A percentile compares a stretch with the other conserved stretches of the same genome.
Evolutionary conservation across 805 yeast genomes (phyloP).

Genomic region (Starmerella khaoyaiensis): DNA sequence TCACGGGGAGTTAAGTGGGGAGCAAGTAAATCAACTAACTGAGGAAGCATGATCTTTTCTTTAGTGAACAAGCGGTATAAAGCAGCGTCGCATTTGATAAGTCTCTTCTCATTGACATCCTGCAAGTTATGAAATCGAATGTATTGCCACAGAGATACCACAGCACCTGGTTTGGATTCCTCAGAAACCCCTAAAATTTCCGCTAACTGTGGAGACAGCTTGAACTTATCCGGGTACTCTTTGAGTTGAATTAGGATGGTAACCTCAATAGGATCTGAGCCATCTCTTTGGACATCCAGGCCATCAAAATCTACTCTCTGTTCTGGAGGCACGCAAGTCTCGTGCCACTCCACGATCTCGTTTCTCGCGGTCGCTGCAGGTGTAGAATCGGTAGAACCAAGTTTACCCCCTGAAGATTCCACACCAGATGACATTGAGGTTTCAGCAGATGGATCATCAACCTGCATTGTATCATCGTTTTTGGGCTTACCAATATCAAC

Average conservation of each 20-base stretch:
- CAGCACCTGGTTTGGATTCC: conserved; percentile 75
- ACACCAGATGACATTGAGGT: not conserved
- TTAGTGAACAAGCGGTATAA: conserved; percentile 35
- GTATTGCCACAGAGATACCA: conserved; percentile 70
- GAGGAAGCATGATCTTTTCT: conserved; percentile 49
- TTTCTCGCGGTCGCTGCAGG: not conserved
- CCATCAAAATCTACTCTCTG: conserved; percentile 62
- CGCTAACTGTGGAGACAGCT: conserved; percentile 52
- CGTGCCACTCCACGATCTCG: conserved; percentile 82
- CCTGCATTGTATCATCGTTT: not conserved
- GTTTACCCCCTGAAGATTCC: not conserved
- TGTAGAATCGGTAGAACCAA: not conserved
- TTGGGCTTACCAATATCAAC: conserved; percentile 49
- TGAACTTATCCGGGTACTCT: conserved; percentile 54
- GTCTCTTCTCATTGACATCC: conserved; percentile 42
- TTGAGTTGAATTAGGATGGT: conserved; percentile 71
- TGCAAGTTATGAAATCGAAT: conserved; percentile 50
- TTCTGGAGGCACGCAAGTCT: conserved; percentile 27
- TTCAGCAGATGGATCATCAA: not conserved
- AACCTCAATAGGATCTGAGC: conserved; percentile 50
- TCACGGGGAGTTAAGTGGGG: conserved; percentile 62
- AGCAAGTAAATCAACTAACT: conserved; percentile 53
- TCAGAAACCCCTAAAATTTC: conserved; percentile 62
- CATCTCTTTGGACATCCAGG: conserved; percentile 70
- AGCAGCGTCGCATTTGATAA: conserved; percentile 39